Evolutionary conservation across 1,284 basidiomycete genomes (phyloP), one percentile per base, ranked within the genome.

Genomic region (Ceratobasidium sp.): DNA sequence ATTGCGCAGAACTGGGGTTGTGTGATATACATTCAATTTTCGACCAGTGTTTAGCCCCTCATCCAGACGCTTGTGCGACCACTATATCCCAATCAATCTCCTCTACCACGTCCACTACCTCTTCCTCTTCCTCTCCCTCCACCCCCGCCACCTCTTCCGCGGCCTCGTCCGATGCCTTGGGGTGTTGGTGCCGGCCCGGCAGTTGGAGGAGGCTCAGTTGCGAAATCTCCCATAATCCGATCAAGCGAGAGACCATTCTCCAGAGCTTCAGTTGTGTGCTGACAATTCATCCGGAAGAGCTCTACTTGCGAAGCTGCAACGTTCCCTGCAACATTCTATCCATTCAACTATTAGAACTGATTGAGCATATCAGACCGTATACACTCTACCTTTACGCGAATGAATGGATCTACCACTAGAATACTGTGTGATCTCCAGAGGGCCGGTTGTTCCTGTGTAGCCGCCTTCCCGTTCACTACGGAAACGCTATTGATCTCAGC

Each of bases 401-500:
- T 86, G 82, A 90, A 90, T 0, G 89, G 89, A 82, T 90, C 89
- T 17, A 84, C 81, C 44, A 89, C 85, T 70, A 84, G 83, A 17
- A 88, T 77, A 2, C 81, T 54, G 15, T 82, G 65, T 12, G 23
- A 73, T n/a, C 66, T 64, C 83, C 83, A 83, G 64, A 77, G 44
- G 17, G 71, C 54, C 1, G 79, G 80, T 23, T 83, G 67, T 57
- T 75, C 57, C 26, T 62, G 42, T 20, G 40, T 57, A 38, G 20
- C 48, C 6, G 48, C 42, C 33, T 71, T 64, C 10, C 46, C 74
- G 10, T 64, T 50, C 20, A 77, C 78, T 23, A 70, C 69, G 15
- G 68, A 57, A 15, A 68, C 44, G n/a, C 61, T 54, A 12, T 78
- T 73, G 5, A 68, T 40, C 66, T 77, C 74, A 17, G 33, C 50